These are phyloP conservation scores for Bruguiera hainesii DNA, from an alignment of 441 rosid genomes.

Conservation along the genomic window DNA sequence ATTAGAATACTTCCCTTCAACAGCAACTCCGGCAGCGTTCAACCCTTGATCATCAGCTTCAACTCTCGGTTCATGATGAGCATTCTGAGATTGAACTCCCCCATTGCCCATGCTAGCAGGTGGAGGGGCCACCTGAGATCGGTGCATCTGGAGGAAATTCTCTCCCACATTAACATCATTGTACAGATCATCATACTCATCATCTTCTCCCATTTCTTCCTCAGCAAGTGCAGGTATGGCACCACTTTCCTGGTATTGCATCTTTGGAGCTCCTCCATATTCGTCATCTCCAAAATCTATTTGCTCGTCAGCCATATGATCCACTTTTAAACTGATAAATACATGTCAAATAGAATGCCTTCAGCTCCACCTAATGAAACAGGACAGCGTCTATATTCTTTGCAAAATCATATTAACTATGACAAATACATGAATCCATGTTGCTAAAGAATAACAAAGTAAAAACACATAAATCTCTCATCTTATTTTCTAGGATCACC, in stretches of 20 bases:
- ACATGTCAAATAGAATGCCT: constrained; percentile 4
- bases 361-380: constrained; percentile 18
- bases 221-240: constrained; percentile 87
- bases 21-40: constrained; percentile 35
- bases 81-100: constrained; percentile 43
- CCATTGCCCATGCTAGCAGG: constrained; percentile 38
- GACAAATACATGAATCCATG: no score
- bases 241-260: constrained; percentile 76
- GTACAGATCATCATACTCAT: constrained; percentile 80
- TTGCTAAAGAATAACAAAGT: neutral
- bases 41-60: constrained; percentile 34
- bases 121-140: constrained; percentile 42
- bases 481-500: no score
- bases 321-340: constrained; percentile 31
- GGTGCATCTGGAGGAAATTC: constrained; percentile 71
- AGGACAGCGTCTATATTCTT: constrained; percentile 1
- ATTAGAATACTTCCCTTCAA: constrained; percentile 47
- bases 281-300: constrained; percentile 51
- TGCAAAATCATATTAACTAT: no score
- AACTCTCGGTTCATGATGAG: constrained; percentile 41
- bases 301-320: constrained; percentile 57
- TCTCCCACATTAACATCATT: constrained; percentile 87
- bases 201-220: constrained; percentile 74
- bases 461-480: neutral
- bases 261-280: constrained; percentile 61